These are phyloP conservation scores for Jackrogersella minutella DNA, from an alignment of 495 filamentous ascomycete species.

Conservation along the genomic window DNA sequence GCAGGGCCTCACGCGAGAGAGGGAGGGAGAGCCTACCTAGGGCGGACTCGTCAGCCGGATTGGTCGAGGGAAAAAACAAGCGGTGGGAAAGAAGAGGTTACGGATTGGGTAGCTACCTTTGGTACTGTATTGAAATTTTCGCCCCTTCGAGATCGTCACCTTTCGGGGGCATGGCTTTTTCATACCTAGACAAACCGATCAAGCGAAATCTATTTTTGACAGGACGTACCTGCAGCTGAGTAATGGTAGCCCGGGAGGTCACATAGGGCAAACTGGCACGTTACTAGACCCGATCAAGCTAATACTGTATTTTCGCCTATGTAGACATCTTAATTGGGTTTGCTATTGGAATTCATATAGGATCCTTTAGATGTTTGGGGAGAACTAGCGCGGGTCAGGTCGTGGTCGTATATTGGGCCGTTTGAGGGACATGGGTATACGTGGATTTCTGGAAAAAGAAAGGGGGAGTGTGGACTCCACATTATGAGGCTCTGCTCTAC, in stretches of 20 bases:
- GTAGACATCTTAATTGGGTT: not conserved
- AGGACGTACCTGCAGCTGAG: slow-evolving; percentile 7
- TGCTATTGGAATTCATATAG: not conserved
- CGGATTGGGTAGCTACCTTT: slow-evolving; percentile 3
- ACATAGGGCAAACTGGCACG: not conserved
- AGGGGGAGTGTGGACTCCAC: not conserved
- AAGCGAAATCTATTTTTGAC: not conserved
- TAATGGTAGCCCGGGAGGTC: slow-evolving; percentile 2
- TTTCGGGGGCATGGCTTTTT: no score
- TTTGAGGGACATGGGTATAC: not conserved
- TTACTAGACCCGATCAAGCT: slow-evolving; percentile 6
- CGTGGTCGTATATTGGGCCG: not conserved
- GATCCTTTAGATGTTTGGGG: not conserved
- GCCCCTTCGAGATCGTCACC: slow-evolving; percentile 7
- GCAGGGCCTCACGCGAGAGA: slow-evolving; percentile 1
- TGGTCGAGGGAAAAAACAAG: slow-evolving; percentile 7
- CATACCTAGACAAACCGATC: not conserved
- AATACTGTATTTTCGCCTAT: slow-evolving; percentile 5
- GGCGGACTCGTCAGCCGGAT: slow-evolving; percentile 29
- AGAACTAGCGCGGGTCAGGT: not conserved
- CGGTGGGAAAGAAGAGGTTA: slow-evolving; percentile 18
- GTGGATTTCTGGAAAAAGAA: no score
- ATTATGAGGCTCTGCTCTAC: slow-evolving; percentile 13
- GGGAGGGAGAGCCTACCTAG: slow-evolving; percentile 1
- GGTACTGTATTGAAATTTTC: slow-evolving; percentile 5